Conservation (phyloP, 202 grass and related monocot genomes). For the Musa balbisiana region DNA sequence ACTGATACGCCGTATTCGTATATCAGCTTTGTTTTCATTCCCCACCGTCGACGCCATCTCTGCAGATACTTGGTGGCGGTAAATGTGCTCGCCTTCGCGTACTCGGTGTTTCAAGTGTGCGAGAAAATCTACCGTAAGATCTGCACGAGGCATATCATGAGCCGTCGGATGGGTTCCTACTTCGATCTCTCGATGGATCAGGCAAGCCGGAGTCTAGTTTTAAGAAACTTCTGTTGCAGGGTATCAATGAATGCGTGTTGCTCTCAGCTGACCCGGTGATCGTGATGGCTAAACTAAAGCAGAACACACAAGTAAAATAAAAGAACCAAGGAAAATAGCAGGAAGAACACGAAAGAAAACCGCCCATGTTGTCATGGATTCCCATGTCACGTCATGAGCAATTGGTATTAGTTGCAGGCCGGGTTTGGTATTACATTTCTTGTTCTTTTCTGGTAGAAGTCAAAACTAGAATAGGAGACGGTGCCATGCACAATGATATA, state of each 20-base stretch:
- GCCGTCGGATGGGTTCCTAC: slow-evolving; percentile 45
- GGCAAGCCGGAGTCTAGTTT: slow-evolving; percentile 8
- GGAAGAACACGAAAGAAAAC: neutral
- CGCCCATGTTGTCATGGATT: neutral
- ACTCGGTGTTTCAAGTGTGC: slow-evolving; percentile 48
- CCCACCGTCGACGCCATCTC: neutral
- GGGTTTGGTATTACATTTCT: too few species aligned
- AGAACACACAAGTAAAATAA: too few species aligned
- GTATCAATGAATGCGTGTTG: neutral
- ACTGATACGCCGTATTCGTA: too few species aligned
- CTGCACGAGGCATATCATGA: slow-evolving; percentile 28
- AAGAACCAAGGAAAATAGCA: neutral
- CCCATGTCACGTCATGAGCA: too few species aligned
- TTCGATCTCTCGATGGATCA: slow-evolving; percentile 68
- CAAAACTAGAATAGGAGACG: too few species aligned
- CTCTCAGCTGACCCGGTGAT: neutral
- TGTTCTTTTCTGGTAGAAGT: too few species aligned
- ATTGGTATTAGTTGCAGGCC: too few species aligned
- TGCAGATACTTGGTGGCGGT: slow-evolving; percentile 53
- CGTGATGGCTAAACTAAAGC: too few species aligned
- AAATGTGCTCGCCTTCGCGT: slow-evolving; percentile 62
- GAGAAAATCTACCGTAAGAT: slow-evolving; percentile 36
- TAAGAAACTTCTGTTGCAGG: neutral
- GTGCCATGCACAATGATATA: too few species aligned
- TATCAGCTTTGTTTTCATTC: too few species aligned